Evolutionary conservation across 2,329 filamentous ascomycete genomes (phyloP).

Genomic region (Fusarium sp.): DNA sequence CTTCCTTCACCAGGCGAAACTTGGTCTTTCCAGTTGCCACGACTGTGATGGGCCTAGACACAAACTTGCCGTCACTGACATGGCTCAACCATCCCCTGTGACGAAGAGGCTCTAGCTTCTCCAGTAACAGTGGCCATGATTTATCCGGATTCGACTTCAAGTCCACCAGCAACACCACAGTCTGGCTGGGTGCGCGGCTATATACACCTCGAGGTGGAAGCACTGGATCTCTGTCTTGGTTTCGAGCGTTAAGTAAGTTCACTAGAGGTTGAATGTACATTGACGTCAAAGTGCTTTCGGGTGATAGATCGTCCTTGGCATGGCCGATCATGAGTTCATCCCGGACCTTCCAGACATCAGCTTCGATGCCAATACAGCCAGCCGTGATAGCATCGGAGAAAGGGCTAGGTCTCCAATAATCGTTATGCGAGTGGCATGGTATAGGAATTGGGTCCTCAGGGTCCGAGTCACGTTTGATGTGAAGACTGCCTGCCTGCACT

Average conservation of each 20-base stretch:
- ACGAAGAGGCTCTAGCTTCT: constrained; percentile 64
- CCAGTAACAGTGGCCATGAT: constrained; percentile 41
- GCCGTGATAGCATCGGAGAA: constrained; percentile 69
- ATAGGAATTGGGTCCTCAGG: constrained; percentile 52
- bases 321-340: constrained; percentile 70
- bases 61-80: constrained; percentile 60
- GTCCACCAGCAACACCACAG: constrained; percentile 73
- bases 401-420: constrained; percentile 73
- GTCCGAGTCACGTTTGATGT: neutral
- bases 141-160: constrained; percentile 63
- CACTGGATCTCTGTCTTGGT: neutral
- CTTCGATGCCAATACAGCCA: constrained; percentile 72
- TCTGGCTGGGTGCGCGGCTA: constrained; percentile 59
- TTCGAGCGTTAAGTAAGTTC: constrained; percentile 63
- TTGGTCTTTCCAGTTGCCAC: constrained; percentile 68
- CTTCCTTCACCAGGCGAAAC: constrained; percentile 26
- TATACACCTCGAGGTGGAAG: constrained; percentile 62
- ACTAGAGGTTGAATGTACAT: constrained; percentile 74
- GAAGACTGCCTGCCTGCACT: neutral
- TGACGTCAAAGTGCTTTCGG: constrained; percentile 64
- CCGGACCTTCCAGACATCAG: constrained; percentile 72
- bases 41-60: constrained; percentile 69
- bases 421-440: constrained; percentile 74
- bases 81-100: constrained; percentile 65
- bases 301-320: constrained; percentile 61